Evolutionary conservation across 192 early-diverging fungal genomes (phyloP), one percentile per base, ranked within the genome.

Genomic region (Piromyces sp.): DNA sequence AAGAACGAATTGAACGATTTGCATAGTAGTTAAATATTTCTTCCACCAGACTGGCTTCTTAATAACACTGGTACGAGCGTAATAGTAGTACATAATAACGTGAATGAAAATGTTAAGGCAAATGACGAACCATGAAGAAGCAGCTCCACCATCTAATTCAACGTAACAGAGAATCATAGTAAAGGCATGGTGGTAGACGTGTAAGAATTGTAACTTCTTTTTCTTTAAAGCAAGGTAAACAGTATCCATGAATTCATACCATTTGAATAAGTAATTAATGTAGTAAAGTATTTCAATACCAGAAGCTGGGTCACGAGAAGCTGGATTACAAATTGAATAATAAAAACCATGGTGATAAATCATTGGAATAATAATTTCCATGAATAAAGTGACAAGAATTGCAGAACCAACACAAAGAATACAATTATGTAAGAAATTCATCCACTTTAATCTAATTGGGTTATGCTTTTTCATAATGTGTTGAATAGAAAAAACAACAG

Each of bases 221-320:
- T 93, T 94, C 87, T 91, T 94, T 36, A 93, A 85, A 28, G 92
- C 94, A 30, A 95, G 88, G 87, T 96, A 97, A 29, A 95, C 87
- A 19, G 95, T 97, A 85, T 96, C 95, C 79, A 89, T 87, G 81
- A 97, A 89, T 86, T 96, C 95, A 89, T 93, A 92, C 89, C 93
- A 95, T 87, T 97, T 97, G 86, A 94, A 92, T 78, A 95, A 89
- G 87, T 96, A 96, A 89, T 96, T 96, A 83, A 96, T 88, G 85
- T 94, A 96, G 89, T 96, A 96, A 17, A 94, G 87, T 15, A 51
- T 51, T 51, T 51, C 79, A 94, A 86, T 84, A 95, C 94, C 36
- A 96, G 87, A 78, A 87, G 88, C 84, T 94, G 93, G 79, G 91
- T 94, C 42, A 93, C 92, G 94, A 78, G 90, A 92, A 80, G 88